Evolutionary conservation across 805 yeast species (phyloP), one percentile per base, ranked within the genome.

Genomic region (Millerago galiae): DNA sequence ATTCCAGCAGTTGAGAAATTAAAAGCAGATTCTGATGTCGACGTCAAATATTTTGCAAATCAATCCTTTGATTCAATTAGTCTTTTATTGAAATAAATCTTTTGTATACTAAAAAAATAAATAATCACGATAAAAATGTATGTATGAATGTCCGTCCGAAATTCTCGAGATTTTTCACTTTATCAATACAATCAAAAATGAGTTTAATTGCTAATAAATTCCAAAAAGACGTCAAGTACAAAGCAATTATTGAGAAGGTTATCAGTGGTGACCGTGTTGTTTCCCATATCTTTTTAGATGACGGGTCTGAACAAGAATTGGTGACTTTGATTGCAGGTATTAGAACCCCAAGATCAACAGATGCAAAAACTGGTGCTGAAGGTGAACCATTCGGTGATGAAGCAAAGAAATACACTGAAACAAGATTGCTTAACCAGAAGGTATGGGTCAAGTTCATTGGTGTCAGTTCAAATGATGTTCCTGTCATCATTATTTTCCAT

Each of bases 31-130:
- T 70, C 67, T 33, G 99, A 93, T 60, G 79, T 79, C 18, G 99
- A 93, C 65, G 99, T 93, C 48, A 78, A 89, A 59, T 91, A 72
- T 66, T 93, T 79, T 66, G 89, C 96, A 8, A 70, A 70, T 42
- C 75, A 82, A 62, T 81, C 90, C 48, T 61, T 77, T 50, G 69
- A 67, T 42, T 50, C 50, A 14, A 52, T 56, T 26, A 38, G 34
- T 13, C 28, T 26, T 18, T 34, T 38, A 26, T 30, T 42, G n/a
- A 41, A 35, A 25, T 37, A n/a, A 34, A 30, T 11, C 17, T 29
- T n/a, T n/a, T n/a, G 16, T n/a, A 29, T 14, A 4, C 9, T n/a
- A 29, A 3, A 29, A n/a, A 8, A 8, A 14, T 29, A 14, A 21
- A 21, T 21, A 21, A 21, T 21, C 7, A 21, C 24, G 24, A 7